Conservation (phyloP, 805 yeast genomes). For the Candida silvicultrix region DNA sequence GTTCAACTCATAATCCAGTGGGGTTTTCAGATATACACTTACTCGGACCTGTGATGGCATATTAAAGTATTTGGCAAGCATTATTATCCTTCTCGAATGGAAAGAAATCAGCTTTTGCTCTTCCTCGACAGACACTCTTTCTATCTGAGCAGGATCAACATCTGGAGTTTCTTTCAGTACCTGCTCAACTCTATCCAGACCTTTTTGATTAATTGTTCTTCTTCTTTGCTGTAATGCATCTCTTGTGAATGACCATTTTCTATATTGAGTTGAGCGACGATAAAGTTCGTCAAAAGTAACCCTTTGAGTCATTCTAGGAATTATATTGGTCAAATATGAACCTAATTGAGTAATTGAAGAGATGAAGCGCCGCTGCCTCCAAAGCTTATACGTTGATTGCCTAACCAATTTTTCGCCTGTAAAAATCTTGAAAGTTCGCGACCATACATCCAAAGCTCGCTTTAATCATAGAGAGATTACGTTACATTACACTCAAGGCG, state of each 20-base stretch:
- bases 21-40: neutral
- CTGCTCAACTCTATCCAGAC: conserved; percentile 30
- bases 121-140: conserved; percentile 54
- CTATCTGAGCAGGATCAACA: conserved; percentile 25
- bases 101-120: conserved; percentile 62
- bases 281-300: conserved; percentile 82
- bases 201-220: conserved; percentile 46
- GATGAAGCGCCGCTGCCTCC: no score
- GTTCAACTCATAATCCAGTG: neutral
- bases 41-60: conserved; percentile 82
- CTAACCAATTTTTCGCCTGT: neutral
- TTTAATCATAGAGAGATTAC: no score
- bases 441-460: no score
- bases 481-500: no score
- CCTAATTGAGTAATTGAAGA: neutral
- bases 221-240: conserved; percentile 48
- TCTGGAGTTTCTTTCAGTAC: conserved; percentile 25
- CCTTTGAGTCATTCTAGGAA: conserved; percentile 25
- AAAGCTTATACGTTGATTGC: no score
- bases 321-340: no score
- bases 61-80: conserved; percentile 64
- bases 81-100: conserved; percentile 66
- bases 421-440: conserved; percentile 2
- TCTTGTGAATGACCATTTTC: conserved; percentile 76
- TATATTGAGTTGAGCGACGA: conserved; percentile 78